Evolutionary conservation across 805 yeast species (phyloP).

Genomic region (Isabelozyma gotoi): DNA sequence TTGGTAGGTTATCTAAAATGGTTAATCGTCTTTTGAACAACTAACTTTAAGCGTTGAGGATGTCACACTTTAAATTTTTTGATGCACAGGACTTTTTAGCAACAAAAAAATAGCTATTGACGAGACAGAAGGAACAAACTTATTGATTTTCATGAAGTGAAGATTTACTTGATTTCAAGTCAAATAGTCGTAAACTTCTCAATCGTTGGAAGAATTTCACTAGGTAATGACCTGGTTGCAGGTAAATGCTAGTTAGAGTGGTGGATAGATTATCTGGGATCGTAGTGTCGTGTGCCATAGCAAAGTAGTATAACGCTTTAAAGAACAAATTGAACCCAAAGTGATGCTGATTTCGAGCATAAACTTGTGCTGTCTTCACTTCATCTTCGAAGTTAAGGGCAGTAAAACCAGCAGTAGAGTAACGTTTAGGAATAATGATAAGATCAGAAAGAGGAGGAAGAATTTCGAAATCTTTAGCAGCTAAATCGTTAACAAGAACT

Average conservation of each 20-base stretch:
- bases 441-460: conserved; percentile 15
- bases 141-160: neutral
- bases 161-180: conserved; percentile 5
- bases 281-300: conserved; percentile 1
- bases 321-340: conserved; percentile 19
- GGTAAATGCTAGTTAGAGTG: neutral
- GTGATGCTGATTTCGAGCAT: conserved; percentile 7
- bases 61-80: neutral
- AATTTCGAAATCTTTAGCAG: conserved; percentile 1
- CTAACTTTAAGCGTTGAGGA: too few relatives aligned
- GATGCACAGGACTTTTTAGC: neutral
- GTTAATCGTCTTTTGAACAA: too few relatives aligned
- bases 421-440: conserved; percentile 10
- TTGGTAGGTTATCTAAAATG: too few relatives aligned
- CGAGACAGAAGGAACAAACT: too few relatives aligned
- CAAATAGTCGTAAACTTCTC: conserved; percentile 8
- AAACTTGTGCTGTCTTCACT: conserved; percentile 7
- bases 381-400: conserved; percentile 1
- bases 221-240: conserved; percentile 6
- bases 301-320: conserved; percentile 14
- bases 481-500: conserved; percentile 1
- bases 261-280: neutral
- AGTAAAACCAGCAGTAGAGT: conserved; percentile 10
- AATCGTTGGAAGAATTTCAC: conserved; percentile 7
- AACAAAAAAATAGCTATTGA: neutral